A percentile compares a stretch with the other conserved stretches of the same genome.
phyloP scores from a whole-genome alignment of 1,139 yeast species.

The Hemisphaericaspora subhashii region DNA sequence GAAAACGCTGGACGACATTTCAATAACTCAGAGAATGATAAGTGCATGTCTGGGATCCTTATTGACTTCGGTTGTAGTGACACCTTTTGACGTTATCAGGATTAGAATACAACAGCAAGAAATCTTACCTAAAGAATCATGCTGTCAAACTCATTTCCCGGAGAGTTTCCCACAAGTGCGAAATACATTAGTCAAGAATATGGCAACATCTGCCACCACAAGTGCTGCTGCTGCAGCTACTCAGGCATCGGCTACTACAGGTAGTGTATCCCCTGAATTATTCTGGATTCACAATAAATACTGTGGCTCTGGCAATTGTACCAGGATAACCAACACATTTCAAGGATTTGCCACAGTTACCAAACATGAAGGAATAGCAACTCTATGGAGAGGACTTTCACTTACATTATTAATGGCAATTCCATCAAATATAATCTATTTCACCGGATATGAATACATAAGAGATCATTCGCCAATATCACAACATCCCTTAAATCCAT shows the following conservation, averaged over 20 bases:
- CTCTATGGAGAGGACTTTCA: slow-evolving; percentile 89
- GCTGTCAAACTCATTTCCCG: slow-evolving; percentile 26
- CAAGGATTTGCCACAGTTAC: slow-evolving; percentile 72
- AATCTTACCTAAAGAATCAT: slow-evolving; percentile 43
- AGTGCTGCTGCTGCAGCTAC: slow-evolving; percentile 5
- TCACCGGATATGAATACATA: slow-evolving; percentile 87
- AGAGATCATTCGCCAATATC: slow-evolving; percentile 71
- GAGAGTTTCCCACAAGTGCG: slow-evolving; percentile 10
- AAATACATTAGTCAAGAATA: slow-evolving; percentile 14
- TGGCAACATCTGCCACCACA: slow-evolving; percentile 4
- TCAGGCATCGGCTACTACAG: slow-evolving; percentile 1
- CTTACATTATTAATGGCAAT: slow-evolving; percentile 84
- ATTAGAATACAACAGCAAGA: slow-evolving; percentile 90
- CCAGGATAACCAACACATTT: slow-evolving; percentile 55
- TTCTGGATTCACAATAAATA: slow-evolving; percentile 45
- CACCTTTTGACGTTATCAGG: slow-evolving; percentile 93
- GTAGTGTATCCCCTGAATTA: slow-evolving; percentile 22
- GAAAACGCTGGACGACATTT: slow-evolving; percentile 24
- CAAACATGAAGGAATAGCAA: slow-evolving; percentile 67
- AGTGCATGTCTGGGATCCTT: slow-evolving; percentile 92
- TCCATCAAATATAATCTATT: slow-evolving; percentile 91
- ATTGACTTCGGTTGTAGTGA: slow-evolving; percentile 80
- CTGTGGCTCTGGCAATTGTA: slow-evolving; percentile 36
- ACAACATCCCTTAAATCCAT: slow-evolving; percentile 60
- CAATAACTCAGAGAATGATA: slow-evolving; percentile 68